Base-by-base conservation (phyloP, 2,329 filamentous ascomycete species). In the Ophioceras dolichostomum region DNA sequence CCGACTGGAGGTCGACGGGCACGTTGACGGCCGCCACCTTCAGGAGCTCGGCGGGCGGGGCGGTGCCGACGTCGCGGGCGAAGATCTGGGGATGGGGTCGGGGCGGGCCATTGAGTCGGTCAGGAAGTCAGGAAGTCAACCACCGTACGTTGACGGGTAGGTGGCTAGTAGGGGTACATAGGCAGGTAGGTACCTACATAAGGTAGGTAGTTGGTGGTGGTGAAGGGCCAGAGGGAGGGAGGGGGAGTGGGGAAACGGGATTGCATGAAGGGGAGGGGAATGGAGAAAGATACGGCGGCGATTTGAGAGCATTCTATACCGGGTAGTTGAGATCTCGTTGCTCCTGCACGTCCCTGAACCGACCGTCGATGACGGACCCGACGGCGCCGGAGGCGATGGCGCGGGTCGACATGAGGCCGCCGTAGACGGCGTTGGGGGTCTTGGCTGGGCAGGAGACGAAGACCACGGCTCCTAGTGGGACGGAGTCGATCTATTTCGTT, bases 321-420 rank as follows among this genome's bases (percentile, higher is more conserved):
- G 67, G 64, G 39, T 58, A 70, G 0, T 50, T 49, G 16, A 70
- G 48, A 17, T 59, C 64, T 6, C 68, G 61, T 47, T 73, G 69
- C 51, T 73, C 68, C 43, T 68, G 59, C 19, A 73, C 49, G 45
- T 73, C 68, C 9, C 68, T 60, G 38, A 72, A 57, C 4, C 66
- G 56, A 4, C 69, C 69, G 47, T 73, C 68, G 22, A 73, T 62
- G 10, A 73, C 55, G 4, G 63, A 62, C 1, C 68, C 69, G 2
- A 54, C 62, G 2, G 65, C 67, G 5, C 61, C 60, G 30, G 56
- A 54, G 5, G 53, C 51, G 43, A 59, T 55, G 3, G 68, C 68
- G 16, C 67, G 56, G 3, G 59, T 60, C 18, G 62, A 63, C 69
- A 72, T 73, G 18, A 73, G 52, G 1, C 68, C 68, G 22, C 69